Base-by-base conservation (phyloP, 2,329 filamentous ascomycete genomes). In the Pyricularia sp. region DNA sequence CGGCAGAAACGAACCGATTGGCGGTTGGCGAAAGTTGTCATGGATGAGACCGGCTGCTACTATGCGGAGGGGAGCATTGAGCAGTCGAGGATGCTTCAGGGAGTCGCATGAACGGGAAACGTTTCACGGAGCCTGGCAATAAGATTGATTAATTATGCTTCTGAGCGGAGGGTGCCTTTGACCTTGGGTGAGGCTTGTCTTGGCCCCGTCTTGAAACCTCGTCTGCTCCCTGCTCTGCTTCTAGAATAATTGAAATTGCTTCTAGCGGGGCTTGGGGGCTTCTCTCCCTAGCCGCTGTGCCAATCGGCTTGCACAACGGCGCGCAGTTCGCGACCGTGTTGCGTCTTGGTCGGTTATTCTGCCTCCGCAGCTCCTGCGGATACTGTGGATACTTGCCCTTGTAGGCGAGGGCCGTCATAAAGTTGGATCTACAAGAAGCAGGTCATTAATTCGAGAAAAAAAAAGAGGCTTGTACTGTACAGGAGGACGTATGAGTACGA, bases 121-220 rank as follows among this genome's bases (percentile, higher is more conserved):
- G 78, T 81, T 81, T 80, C 77, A 79, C 75, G 76, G 73, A 77
- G 79, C 80, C 79, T 78, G 77, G 81, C 75, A 83, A 83, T 83
- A 80, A 82, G 81, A 82, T 78, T 75, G 73, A 74, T 74, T 76
- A 75, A 67, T 82, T 82, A 83, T 83, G 81, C 81, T 78, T 73
- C 73, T 70, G 70, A 73, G 70, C 71, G 72, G 70, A 73, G 70
- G 70, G 72, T 73, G 72, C 75, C 73, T 72, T 76, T 72, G 72
- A 69, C 67, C 68, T 73, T 72, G 65, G 33, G 65, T 25, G 65
- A 50, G 33, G 31, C 33, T 66, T 66, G 36, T 55, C 64, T 66
- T 50, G 65, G 65, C 36, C 23, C 36, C 31, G n/a, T 26, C 42
- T 50, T 61, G 26, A 31, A 30, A 30, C 63, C 63, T 65, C 31